Percentiles rank a stretch among this genome's conserved stretches.
Evolutionary conservation across 2,329 filamentous ascomycete species (phyloP).

Genomic region (Zelopaecilomyces penicillatus): DNA sequence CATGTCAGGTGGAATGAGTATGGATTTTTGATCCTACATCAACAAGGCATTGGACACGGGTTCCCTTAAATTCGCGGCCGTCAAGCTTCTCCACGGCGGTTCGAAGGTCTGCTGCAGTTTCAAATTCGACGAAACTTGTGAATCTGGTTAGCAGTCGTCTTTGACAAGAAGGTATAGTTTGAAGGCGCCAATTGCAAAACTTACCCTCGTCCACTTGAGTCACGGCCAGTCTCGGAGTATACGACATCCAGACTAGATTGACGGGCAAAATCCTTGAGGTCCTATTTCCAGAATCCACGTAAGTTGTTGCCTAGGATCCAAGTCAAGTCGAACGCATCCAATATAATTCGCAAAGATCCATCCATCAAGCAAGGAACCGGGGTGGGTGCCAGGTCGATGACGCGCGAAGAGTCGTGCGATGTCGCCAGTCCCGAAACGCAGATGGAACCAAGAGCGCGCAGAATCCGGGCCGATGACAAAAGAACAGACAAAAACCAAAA

Average conservation of each 20-base stretch:
- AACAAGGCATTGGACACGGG: constrained; percentile 73
- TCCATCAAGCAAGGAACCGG: constrained; percentile 31
- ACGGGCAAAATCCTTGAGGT: constrained; percentile 98
- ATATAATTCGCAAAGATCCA: constrained; percentile 23
- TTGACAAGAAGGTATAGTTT: too few species aligned
- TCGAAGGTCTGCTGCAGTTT: constrained; percentile 82
- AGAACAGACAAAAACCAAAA: constrained; percentile 18
- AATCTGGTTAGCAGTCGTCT: constrained; percentile 9
- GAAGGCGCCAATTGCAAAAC: constrained; percentile 25
- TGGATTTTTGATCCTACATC: constrained; percentile 55
- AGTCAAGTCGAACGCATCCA: background rate
- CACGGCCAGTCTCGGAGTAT: constrained; percentile 91
- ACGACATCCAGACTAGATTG: constrained; percentile 96
- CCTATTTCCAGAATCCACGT: constrained; percentile 80
- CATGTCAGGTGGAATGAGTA: constrained; percentile 1
- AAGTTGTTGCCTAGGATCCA: constrained; percentile 59
- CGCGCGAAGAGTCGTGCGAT: constrained; percentile 14
- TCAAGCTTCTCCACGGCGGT: constrained; percentile 93
- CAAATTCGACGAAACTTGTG: constrained; percentile 89
- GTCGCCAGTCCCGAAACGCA: constrained; percentile 17
- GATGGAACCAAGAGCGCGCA: constrained; percentile 9
- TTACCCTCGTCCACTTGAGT: constrained; percentile 86
- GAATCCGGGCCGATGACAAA: constrained; percentile 13
- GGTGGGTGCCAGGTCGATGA: constrained; percentile 7
- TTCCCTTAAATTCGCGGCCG: constrained; percentile 85